Base-by-base conservation (phyloP, 2,329 filamentous ascomycete genomes). In the Arthrinium puccinioides region DNA sequence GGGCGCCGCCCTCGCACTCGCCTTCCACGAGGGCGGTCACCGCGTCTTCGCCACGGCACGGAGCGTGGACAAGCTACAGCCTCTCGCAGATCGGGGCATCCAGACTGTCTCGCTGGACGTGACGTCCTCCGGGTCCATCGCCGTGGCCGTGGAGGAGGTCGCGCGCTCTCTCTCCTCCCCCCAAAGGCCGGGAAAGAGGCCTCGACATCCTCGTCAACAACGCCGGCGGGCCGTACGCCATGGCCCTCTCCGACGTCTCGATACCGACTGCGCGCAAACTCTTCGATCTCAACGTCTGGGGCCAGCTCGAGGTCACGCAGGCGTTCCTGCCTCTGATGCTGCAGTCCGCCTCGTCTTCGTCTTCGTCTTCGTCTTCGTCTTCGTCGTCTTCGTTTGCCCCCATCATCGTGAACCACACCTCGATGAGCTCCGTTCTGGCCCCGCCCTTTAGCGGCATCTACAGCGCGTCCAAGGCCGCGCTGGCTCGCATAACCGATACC, bases 391-490 rank as follows among this genome's bases (percentile, higher is more conserved):
- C n/a, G n/a, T n/a, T n/a, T n/a, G n/a, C n/a, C n/a, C 32, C 26
- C 4, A 39, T 42, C 27, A 45, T 56, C 15, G 44, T 55, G 9
- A 54, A 53, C 23, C 49, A 52, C 32, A 49, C 50, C 5, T 52
- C 49, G 1, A 37, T 53, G 1, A 37, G 37, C n/a, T 42, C 39
- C 13, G 20, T 41, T 8, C 24, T 21, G 9, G 36, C 34, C 13
- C 6, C 39, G 6, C 39, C 44, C 4, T 37, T 34, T n/a, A 27
- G 40, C 37, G 42, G 45, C 20, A 24, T 49, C 20, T 53, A 50
- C 41, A 39, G 29, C 26, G 37, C 40, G 11, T 49, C 52, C 20
- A 61, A 61, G 36, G 49, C 50, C 13, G 56, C 58, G 5, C 14
- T 53, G 9, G 43, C 46, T 6, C 48, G 44, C 36, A 46, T 57